These are phyloP conservation scores for Dacryopinax primogenitus DNA, from an alignment of 768 basidiomycete species.

Conservation along the genomic window DNA sequence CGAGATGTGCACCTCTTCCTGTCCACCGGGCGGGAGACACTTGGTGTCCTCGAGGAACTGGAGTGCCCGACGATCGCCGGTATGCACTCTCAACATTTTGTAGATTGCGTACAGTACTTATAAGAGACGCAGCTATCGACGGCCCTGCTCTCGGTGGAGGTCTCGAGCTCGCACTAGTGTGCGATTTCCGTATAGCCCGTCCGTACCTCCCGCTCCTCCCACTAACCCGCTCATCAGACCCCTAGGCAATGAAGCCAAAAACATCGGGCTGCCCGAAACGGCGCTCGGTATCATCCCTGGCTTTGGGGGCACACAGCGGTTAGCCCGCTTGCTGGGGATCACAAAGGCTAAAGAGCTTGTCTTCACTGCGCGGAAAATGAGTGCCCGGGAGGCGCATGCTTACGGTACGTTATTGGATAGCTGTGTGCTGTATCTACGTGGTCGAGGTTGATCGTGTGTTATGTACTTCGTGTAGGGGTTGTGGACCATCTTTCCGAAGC, in stretches of 20 bases:
- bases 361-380: constrained; percentile 61
- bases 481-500: constrained; percentile 65
- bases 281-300: constrained; percentile 75
- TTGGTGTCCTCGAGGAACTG: constrained; percentile 64
- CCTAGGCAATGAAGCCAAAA: constrained; percentile 40
- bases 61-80: constrained; percentile 75
- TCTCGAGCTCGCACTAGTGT: constrained; percentile 72
- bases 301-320: constrained; percentile 78
- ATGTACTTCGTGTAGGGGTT: constrained; percentile 40
- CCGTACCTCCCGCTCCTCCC: background rate
- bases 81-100: background rate
- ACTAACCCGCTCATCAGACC: background rate
- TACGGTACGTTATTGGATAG: constrained; percentile 45
- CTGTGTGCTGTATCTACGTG: background rate
- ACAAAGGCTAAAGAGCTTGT: constrained; percentile 78
- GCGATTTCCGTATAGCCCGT: constrained; percentile 86
- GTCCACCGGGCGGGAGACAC: constrained; percentile 51
- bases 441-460: no score
- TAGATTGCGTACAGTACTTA: no score
- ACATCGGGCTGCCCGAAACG: constrained; percentile 79
- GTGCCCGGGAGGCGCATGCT: constrained; percentile 52
- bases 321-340: constrained; percentile 60
- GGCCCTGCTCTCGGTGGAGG: constrained; percentile 92
- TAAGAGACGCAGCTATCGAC: constrained; percentile 78
- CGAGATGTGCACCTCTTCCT: constrained; percentile 67